Conservation (phyloP, 2,329 filamentous ascomycete genomes). For the Talaromyces sp. region DNA sequence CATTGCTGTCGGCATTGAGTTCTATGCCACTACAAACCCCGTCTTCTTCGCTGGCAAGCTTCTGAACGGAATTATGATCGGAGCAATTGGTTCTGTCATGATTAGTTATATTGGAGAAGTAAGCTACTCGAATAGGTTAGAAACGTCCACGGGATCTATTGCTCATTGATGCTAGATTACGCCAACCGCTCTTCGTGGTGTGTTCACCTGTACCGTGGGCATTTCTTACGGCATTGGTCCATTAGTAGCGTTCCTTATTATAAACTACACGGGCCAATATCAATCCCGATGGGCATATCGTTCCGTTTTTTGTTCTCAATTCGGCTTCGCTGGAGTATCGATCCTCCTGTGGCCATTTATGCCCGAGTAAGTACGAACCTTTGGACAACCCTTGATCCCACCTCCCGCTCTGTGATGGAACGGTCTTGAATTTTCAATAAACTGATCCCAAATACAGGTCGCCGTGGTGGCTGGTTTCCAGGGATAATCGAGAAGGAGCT, state of each 20-base stretch:
- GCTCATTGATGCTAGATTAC: neutral
- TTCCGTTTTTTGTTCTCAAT: neutral
- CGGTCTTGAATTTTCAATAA: neutral
- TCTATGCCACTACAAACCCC: neutral
- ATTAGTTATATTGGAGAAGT: neutral
- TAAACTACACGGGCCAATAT: neutral
- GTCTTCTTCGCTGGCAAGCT: neutral
- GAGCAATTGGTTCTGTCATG: neutral
- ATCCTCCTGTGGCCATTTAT: neutral
- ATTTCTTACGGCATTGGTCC: neutral
- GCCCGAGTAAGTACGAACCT: neutral
- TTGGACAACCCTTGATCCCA: too few relatives aligned
- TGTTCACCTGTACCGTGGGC: neutral
- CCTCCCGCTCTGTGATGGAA: neutral
- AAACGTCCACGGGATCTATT: neutral
- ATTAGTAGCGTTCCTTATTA: neutral
- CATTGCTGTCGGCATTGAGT: neutral
- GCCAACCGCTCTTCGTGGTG: neutral
- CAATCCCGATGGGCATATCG: neutral
- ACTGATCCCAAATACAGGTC: neutral
- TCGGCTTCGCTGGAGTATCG: neutral
- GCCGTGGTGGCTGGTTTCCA: neutral
- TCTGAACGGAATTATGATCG: neutral
- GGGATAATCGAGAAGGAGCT: neutral
- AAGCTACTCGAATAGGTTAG: neutral